phyloP scores from a whole-genome alignment of 2,329 filamentous ascomycete genomes.

The Leptographium wingfieldii region DNA sequence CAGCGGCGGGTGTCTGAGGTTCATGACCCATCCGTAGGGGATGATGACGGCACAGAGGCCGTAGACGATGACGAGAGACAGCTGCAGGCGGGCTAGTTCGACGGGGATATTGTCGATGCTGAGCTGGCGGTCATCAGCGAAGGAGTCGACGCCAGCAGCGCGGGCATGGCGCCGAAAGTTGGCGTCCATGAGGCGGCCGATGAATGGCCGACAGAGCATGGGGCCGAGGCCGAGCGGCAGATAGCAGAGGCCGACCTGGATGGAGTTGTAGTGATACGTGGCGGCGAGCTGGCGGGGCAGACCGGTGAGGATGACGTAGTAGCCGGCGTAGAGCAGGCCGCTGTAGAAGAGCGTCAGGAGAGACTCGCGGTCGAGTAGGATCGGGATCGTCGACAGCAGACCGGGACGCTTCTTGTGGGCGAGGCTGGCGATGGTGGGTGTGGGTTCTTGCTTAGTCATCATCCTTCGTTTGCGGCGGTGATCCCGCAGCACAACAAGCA shows the following conservation, averaged over 20 bases:
- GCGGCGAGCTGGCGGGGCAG: conserved; percentile 20
- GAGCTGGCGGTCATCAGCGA: conserved; percentile 24
- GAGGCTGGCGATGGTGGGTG: conserved; percentile 3
- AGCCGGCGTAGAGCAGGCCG: conserved; percentile 22
- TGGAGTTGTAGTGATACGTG: conserved; percentile 20
- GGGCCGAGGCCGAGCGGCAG: conserved; percentile 25
- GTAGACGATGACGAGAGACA: conserved; percentile 27
- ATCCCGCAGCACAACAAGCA: background rate
- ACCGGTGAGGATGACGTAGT: conserved; percentile 20
- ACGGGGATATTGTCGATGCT: conserved; percentile 24
- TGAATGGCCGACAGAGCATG: conserved; percentile 21
- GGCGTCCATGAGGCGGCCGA: conserved; percentile 44
- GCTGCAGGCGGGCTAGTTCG: conserved; percentile 21
- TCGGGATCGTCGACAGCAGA: conserved; percentile 19
- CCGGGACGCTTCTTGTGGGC: conserved; percentile 11
- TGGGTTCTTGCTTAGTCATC: too few relatives aligned
- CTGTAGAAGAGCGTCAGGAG: conserved; percentile 21
- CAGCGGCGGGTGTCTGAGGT: conserved; percentile 21
- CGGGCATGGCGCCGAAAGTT: conserved; percentile 44
- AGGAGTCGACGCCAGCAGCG: background rate
- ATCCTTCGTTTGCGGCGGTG: background rate
- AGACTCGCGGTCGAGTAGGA: conserved; percentile 23
- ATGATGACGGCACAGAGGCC: conserved; percentile 20
- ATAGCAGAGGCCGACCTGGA: conserved; percentile 30
- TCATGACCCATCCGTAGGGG: conserved; percentile 30